Percentiles rank a stretch among this genome's conserved stretches.
Evolutionary conservation across 2,329 filamentous ascomycete genomes (phyloP).

Genomic region (Fusarium mangiferae): DNA sequence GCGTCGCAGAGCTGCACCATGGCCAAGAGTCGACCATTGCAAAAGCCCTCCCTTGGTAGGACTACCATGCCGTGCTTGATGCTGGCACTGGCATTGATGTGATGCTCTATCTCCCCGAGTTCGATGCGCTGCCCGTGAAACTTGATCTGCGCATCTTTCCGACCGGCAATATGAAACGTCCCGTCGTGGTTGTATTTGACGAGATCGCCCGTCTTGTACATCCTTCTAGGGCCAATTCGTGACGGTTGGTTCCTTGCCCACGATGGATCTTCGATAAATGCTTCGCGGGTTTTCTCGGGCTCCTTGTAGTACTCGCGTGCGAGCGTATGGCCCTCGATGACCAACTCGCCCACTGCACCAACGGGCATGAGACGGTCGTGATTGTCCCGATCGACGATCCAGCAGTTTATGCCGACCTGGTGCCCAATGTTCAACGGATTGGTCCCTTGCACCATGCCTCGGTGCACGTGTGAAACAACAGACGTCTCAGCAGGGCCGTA

Average conservation of each 20-base stretch:
- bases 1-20: slow-evolving; percentile 23
- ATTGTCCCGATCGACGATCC: slow-evolving; percentile 44
- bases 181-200: slow-evolving; percentile 44
- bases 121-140: slow-evolving; percentile 49
- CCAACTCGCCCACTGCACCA: slow-evolving; percentile 48
- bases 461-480: slow-evolving; percentile 34
- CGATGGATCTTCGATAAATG: slow-evolving; percentile 39
- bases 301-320: slow-evolving; percentile 61
- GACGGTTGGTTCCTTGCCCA: slow-evolving; percentile 15
- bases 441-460: slow-evolving; percentile 23
- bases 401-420: slow-evolving; percentile 33
- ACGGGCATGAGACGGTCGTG: slow-evolving; percentile 44
- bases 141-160: slow-evolving; percentile 48
- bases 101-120: slow-evolving; percentile 47
- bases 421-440: slow-evolving; percentile 38
- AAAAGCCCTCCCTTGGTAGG: slow-evolving; percentile 23
- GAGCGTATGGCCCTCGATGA: slow-evolving; percentile 53
- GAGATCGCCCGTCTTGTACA: slow-evolving; percentile 42
- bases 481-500: slow-evolving; percentile 40
- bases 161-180: slow-evolving; percentile 38
- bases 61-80: slow-evolving; percentile 41
- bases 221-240: not conserved
- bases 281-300: slow-evolving; percentile 45
- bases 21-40: slow-evolving; percentile 24
- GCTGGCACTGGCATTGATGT: slow-evolving; percentile 29